These are phyloP conservation scores for Catunica adiposa DNA, from an alignment of 2,329 filamentous ascomycete species.

Conservation along the genomic window DNA sequence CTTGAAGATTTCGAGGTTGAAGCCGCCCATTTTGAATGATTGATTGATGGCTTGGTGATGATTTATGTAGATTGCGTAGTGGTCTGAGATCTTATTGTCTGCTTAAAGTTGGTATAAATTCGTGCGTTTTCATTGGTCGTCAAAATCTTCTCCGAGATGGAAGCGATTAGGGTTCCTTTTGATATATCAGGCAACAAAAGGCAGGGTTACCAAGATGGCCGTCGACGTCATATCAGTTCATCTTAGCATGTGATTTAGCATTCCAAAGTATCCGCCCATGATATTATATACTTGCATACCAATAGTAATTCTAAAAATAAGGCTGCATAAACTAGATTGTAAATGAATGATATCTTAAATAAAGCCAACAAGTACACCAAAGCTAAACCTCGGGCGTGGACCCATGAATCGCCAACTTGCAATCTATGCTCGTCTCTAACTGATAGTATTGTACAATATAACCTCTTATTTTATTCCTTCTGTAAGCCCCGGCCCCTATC, in stretches of 20 bases:
- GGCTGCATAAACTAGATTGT: neutral
- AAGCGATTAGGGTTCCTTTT: neutral
- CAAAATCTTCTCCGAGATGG: neutral
- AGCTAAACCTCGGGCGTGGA: neutral
- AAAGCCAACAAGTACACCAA: neutral
- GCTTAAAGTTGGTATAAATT: neutral
- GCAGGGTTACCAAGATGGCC: neutral
- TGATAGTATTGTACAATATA: neutral
- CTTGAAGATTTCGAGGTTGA: conserved; percentile 92
- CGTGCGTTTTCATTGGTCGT: neutral
- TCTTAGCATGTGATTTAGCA: neutral
- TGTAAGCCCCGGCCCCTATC: neutral
- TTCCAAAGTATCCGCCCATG: neutral
- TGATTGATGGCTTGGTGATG: conserved; percentile 15
- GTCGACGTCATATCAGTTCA: neutral
- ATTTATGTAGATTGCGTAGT: neutral
- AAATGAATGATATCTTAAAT: neutral
- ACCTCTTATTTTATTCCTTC: conserved; percentile 1
- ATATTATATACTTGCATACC: neutral
- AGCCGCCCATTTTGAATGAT: conserved; percentile 46
- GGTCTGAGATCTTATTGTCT: neutral
- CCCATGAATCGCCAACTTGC: neutral
- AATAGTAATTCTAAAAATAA: neutral
- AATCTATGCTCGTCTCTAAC: neutral
- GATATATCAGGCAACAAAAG: neutral